Evolutionary conservation across 108 stramenopile genomes (phyloP).

Genomic region (Fragilaria radians): DNA sequence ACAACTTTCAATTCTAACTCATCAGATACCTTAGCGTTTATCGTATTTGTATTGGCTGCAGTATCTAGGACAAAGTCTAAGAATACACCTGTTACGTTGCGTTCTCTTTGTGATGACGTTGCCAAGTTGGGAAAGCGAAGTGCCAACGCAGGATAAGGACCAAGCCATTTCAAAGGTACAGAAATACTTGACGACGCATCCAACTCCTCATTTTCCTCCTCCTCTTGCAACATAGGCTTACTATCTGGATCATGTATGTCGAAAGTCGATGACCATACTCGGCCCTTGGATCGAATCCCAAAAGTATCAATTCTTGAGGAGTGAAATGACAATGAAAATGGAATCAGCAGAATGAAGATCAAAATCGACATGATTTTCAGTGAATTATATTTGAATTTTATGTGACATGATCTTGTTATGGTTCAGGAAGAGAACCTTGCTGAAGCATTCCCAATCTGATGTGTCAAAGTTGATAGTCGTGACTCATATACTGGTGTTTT

Average conservation of each 20-base stretch:
- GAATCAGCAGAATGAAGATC: no score
- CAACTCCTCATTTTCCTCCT: not conserved
- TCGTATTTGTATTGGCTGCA: constrained; percentile 69
- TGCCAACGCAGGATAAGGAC: constrained; percentile 59
- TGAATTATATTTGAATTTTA: no score
- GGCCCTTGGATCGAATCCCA: no score
- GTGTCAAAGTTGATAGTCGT: no score
- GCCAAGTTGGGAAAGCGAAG: constrained; percentile 62
- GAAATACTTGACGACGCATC: constrained; percentile 20
- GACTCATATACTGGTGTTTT: no score
- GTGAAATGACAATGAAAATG: no score
- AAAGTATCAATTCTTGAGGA: no score
- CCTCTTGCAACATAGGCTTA: not conserved
- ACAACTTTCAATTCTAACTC: constrained; percentile 48
- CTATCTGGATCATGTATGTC: not conserved
- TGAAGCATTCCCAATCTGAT: no score
- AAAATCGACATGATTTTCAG: no score
- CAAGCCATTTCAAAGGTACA: constrained; percentile 57
- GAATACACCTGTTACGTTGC: constrained; percentile 48
- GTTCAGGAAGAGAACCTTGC: no score
- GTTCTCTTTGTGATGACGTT: constrained; percentile 49
- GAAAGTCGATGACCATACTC: not conserved
- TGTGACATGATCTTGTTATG: no score
- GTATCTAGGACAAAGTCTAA: constrained; percentile 75
- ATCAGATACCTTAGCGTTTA: constrained; percentile 51